A percentile compares a stretch with the other conserved stretches of the same genome.
phyloP scores from a whole-genome alignment of 805 yeast genomes.

The Tetrapisispora namnaoensis region DNA sequence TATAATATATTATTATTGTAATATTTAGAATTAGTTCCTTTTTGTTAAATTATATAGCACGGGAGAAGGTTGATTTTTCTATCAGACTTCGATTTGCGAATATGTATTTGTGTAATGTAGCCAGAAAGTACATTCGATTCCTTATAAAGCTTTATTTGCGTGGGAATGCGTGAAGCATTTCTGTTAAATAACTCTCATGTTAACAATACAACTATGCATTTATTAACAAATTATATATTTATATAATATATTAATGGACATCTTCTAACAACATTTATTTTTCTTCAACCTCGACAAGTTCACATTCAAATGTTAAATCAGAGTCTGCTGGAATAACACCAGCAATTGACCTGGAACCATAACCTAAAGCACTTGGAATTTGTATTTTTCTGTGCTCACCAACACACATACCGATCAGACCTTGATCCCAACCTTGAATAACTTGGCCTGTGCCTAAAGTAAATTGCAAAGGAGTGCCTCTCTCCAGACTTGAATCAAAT shows the following conservation, averaged over 20 bases:
- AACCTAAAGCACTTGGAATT: slow-evolving; percentile 71
- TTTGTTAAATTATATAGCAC: neutral
- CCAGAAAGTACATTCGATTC: too few relatives aligned
- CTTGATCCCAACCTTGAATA: slow-evolving; percentile 87
- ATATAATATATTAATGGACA: too few relatives aligned
- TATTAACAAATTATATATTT: too few relatives aligned
- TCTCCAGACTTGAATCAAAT: slow-evolving; percentile 62
- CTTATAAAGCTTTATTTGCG: too few relatives aligned
- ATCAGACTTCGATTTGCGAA: too few relatives aligned
- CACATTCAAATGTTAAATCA: slow-evolving; percentile 38
- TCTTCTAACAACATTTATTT: too few relatives aligned
- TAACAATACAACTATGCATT: too few relatives aligned
- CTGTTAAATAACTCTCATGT: too few relatives aligned
- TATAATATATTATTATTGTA: slow-evolving; percentile 2
- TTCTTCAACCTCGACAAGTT: slow-evolving; percentile 13
- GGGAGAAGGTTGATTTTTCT: neutral
- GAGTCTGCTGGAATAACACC: slow-evolving; percentile 73
- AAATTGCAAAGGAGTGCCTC: slow-evolving; percentile 63
- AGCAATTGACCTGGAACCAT: slow-evolving; percentile 69
- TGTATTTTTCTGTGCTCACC: slow-evolving; percentile 76
- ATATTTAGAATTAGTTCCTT: neutral
- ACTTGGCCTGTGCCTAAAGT: slow-evolving; percentile 72
- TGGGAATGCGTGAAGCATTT: too few relatives aligned
- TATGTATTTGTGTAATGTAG: too few relatives aligned
- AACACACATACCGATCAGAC: slow-evolving; percentile 71